Evolutionary conservation across 306 rosid genomes (phyloP), one percentile per base, ranked within the genome.

Genomic region (Ceratonia siliqua): DNA sequence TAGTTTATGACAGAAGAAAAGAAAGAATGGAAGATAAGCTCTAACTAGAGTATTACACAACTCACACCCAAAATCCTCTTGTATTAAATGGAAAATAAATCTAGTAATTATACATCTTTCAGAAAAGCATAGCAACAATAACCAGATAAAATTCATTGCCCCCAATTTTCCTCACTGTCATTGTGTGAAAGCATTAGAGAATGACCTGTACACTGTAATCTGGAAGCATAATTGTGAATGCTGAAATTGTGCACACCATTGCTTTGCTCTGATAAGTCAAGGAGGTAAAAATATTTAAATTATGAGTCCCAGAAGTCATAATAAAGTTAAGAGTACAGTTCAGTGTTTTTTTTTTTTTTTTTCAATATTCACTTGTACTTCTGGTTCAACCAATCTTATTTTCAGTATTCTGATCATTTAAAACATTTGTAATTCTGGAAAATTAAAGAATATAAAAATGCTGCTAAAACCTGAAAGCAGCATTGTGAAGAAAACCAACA

Each of bases 181-280:
- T 14, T 8, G 2, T 43, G 1, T 12, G 2, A 13, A 43, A 14
- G 12, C 2, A 43, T 12, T 43, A 65, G 78, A 65, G 41, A 81
- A 76, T 76, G 43, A 94, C 99, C 96, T 90, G 87, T 94, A 84
- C 97, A 94, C 56, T 92, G 87, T 36, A 82, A 79, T 58, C 97
- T 89, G 71, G 99, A 94, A 35, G 99, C 97, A 84, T 94, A 94
- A 79, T 94, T 94, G 83, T 94, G 99, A 65, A 92, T 94, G 80
- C 86, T 87, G 89, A 97, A 94, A 81, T 87, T 73, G 94, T 72
- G 89, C 99, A 92, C 94, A 62, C 96, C 99, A 94, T 86, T 94
- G 99, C 86, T 91, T 90, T 57, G 96, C 99, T 64, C 99, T 94
- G 89, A 67, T 21, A 69, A 48, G 77, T 68, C 75, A 75, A 80